Conservation (phyloP, 2,329 filamentous ascomycete species). For the Venturia carpophila region DNA sequence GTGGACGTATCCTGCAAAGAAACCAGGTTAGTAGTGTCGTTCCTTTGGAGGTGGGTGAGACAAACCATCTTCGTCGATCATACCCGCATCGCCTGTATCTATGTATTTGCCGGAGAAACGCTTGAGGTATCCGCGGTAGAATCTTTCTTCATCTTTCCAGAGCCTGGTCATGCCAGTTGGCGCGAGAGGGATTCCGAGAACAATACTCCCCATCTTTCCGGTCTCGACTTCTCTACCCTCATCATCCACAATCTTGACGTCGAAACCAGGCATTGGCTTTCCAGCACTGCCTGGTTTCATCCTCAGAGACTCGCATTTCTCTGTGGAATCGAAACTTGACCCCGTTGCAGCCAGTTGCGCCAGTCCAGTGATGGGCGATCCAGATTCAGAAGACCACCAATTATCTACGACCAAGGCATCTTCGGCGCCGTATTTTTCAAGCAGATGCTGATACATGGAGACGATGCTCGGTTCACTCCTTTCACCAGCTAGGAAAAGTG, state of each 20-base stretch:
- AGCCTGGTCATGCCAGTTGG: slow-evolving; percentile 80
- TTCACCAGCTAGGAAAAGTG: slow-evolving; percentile 81
- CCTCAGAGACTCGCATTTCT: slow-evolving; percentile 36
- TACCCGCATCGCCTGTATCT: slow-evolving; percentile 84
- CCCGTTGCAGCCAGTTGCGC: slow-evolving; percentile 57
- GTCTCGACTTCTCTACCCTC: slow-evolving; percentile 60
- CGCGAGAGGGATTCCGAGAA: slow-evolving; percentile 71
- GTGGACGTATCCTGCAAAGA: slow-evolving; percentile 43
- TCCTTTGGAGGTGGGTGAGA: not conserved
- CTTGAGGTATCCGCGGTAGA: slow-evolving; percentile 77
- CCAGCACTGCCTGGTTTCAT: slow-evolving; percentile 83
- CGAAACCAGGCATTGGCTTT: slow-evolving; percentile 85
- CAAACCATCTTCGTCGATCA: slow-evolving; percentile 63
- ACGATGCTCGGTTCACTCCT: slow-evolving; percentile 82
- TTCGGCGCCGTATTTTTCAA: slow-evolving; percentile 57
- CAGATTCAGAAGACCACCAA: slow-evolving; percentile 67
- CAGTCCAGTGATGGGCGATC: slow-evolving; percentile 59
- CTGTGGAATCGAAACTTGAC: slow-evolving; percentile 41
- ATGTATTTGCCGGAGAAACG: slow-evolving; percentile 76
- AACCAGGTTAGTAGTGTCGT: not conserved
- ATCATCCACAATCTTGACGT: slow-evolving; percentile 78
- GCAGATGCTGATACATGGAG: slow-evolving; percentile 67
- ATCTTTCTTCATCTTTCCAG: slow-evolving; percentile 78
- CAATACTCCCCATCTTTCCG: slow-evolving; percentile 84
- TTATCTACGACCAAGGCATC: slow-evolving; percentile 60